Percentiles rank a stretch among this genome's conserved stretches.
These are phyloP conservation scores for Thelonectria rubi DNA, from an alignment of 2,329 filamentous ascomycete genomes.

Conservation along the genomic window DNA sequence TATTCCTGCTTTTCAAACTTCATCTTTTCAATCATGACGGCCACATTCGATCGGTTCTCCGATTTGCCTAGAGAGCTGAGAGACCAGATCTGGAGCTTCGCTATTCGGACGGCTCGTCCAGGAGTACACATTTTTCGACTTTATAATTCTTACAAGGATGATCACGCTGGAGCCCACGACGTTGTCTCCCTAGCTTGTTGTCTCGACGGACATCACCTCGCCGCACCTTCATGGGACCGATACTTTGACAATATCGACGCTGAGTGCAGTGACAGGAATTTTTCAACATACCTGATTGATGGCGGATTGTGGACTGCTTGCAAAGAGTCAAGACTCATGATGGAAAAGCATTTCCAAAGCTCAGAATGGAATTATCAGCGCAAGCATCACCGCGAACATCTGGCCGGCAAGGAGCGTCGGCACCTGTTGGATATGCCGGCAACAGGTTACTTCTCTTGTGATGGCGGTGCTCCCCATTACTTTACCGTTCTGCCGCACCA, in stretches of 20 bases:
- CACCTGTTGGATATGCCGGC: neutral
- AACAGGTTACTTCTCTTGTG: constrained; percentile 10
- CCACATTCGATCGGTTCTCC: constrained; percentile 11
- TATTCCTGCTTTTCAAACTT: neutral
- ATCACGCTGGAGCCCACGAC: neutral
- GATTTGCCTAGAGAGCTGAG: constrained; percentile 14
- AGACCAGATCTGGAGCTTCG: constrained; percentile 18
- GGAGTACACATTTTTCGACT: constrained; percentile 21
- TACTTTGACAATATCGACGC: neutral
- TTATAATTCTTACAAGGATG: neutral
- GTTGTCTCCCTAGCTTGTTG: neutral
- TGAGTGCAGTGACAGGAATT: neutral
- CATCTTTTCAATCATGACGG: constrained; percentile 3
- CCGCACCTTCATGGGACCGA: neutral
- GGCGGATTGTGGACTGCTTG: constrained; percentile 23
- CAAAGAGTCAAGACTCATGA: constrained; percentile 15
- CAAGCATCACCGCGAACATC: neutral
- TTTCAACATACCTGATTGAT: constrained; percentile 20
- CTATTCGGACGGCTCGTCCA: neutral
- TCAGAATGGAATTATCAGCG: neutral
- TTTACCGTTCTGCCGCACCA: constrained; percentile 11
- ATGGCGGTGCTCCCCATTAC: neutral
- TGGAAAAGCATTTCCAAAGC: constrained; percentile 2
- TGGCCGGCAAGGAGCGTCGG: neutral
- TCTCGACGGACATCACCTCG: neutral